Percentiles rank a stretch among this genome's conserved stretches.
Conservation (phyloP, 768 basidiomycete genomes). For the Mycena amicta region DNA sequence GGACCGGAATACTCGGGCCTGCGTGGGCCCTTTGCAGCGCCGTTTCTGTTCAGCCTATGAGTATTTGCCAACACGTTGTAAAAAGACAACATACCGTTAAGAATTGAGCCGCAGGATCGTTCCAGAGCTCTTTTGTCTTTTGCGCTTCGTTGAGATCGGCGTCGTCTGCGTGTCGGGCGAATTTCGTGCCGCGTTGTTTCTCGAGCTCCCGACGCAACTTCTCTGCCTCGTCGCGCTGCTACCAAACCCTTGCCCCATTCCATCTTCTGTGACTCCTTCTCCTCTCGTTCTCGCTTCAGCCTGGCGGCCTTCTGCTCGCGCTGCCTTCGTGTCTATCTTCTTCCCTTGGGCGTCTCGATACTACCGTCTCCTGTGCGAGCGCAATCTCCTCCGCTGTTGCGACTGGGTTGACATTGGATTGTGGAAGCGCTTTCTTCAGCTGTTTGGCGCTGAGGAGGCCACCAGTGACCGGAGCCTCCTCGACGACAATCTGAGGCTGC, state of each 20-base stretch:
- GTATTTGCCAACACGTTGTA: background rate
- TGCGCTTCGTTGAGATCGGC: conserved; percentile 81
- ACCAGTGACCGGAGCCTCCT: conserved; percentile 55
- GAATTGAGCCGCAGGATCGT: conserved; percentile 97
- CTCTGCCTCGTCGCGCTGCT: conserved; percentile 81
- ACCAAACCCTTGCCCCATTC: conserved; percentile 98
- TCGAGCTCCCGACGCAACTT: conserved; percentile 65
- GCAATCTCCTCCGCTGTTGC: conserved; percentile 58
- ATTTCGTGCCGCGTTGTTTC: conserved; percentile 62
- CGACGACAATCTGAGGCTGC: conserved; percentile 63
- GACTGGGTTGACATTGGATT: conserved; percentile 36
- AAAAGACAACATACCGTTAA: conserved; percentile 62
- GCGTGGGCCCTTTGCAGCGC: conserved; percentile 68
- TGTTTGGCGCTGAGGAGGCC: conserved; percentile 80
- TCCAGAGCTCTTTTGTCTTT: conserved; percentile 85
- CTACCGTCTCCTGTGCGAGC: conserved; percentile 82
- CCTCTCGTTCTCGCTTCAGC: conserved; percentile 77
- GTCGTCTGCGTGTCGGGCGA: conserved; percentile 85
- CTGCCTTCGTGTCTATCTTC: conserved; percentile 86
- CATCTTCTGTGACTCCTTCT: conserved; percentile 90
- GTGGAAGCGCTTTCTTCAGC: conserved; percentile 64
- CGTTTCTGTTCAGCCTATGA: conserved; percentile 58
- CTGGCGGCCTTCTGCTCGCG: conserved; percentile 82
- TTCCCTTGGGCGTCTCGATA: conserved; percentile 90
- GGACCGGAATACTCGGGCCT: conserved; percentile 88